A percentile compares a stretch with the other conserved stretches of the same genome.
phyloP scores from a whole-genome alignment of 2,329 filamentous ascomycete species.

The Penicillium glabrum region DNA sequence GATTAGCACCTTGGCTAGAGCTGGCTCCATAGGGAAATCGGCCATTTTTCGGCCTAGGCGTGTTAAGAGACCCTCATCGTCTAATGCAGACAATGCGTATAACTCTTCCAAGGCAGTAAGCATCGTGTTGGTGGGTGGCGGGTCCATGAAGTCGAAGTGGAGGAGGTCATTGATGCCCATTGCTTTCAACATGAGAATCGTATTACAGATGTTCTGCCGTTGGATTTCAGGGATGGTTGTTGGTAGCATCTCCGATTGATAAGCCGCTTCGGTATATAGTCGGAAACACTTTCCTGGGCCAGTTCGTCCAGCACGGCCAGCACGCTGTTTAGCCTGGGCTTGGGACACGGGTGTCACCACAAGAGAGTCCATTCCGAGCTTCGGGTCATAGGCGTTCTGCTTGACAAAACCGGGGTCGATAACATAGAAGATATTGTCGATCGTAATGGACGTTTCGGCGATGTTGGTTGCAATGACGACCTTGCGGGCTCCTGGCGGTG shows the following conservation, averaged over 20 bases:
- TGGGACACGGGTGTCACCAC: conserved; percentile 96
- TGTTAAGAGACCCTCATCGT: conserved; percentile 92
- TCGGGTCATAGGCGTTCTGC: conserved; percentile 94
- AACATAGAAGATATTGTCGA: conserved; percentile 96
- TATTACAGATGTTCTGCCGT: conserved; percentile 85
- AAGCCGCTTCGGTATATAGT: conserved; percentile 91
- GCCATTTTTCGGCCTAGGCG: conserved; percentile 95
- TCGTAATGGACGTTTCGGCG: conserved; percentile 95
- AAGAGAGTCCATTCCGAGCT: conserved; percentile 95
- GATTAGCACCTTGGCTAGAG: conserved; percentile 86
- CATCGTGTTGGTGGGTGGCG: conserved; percentile 96
- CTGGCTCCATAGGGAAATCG: conserved; percentile 96
- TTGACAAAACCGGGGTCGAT: conserved; percentile 97
- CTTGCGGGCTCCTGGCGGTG: conserved; percentile 81
- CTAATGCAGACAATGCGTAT: conserved; percentile 85
- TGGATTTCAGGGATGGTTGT: conserved; percentile 97
- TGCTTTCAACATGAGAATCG: conserved; percentile 96
- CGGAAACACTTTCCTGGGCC: conserved; percentile 96
- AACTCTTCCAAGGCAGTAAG: conserved; percentile 92
- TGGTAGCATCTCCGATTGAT: conserved; percentile 94
- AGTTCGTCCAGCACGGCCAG: conserved; percentile 88
- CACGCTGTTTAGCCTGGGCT: conserved; percentile 91
- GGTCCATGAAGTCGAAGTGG: conserved; percentile 99
- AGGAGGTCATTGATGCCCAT: conserved; percentile 99
- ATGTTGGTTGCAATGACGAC: conserved; percentile 99